Conservation (phyloP, 2,329 filamentous ascomycete genomes). For the Pseudogymnoascus sp. region DNA sequence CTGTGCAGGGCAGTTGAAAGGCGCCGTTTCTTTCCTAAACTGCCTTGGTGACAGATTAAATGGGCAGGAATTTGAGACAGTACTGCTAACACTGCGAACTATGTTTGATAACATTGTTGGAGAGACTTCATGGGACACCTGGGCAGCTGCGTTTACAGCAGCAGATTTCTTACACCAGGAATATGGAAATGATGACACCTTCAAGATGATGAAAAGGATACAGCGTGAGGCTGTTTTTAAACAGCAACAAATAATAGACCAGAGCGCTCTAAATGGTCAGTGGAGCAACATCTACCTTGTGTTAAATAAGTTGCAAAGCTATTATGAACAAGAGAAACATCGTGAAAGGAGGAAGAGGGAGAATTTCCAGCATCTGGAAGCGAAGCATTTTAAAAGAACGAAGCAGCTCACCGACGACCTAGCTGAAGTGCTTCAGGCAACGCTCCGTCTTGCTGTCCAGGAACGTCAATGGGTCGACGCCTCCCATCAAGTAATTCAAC, state of each 20-base stretch:
- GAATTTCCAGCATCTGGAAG: not conserved
- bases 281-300: not conserved
- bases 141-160: conserved; percentile 1
- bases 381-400: not conserved
- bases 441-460: not conserved
- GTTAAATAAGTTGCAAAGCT: not conserved
- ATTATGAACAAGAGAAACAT: not conserved
- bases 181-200: not conserved
- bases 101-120: not conserved
- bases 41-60: not conserved
- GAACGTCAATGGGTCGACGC: not conserved
- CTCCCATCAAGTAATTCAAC: not conserved
- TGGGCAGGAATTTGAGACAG: not conserved
- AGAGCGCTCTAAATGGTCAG: not conserved
- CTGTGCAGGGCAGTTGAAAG: not conserved
- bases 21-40: not conserved
- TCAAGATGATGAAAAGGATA: not conserved
- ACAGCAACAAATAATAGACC: not conserved
- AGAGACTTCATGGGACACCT: not conserved
- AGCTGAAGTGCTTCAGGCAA: not conserved
- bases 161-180: not conserved
- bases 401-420: not conserved
- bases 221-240: not conserved
- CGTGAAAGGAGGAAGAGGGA: not conserved
- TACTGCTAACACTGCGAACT: not conserved